Evolutionary conservation across 2,329 filamentous ascomycete species (phyloP), one percentile per base, ranked within the genome.

Genomic region (Ophiostoma angusticollis): DNA sequence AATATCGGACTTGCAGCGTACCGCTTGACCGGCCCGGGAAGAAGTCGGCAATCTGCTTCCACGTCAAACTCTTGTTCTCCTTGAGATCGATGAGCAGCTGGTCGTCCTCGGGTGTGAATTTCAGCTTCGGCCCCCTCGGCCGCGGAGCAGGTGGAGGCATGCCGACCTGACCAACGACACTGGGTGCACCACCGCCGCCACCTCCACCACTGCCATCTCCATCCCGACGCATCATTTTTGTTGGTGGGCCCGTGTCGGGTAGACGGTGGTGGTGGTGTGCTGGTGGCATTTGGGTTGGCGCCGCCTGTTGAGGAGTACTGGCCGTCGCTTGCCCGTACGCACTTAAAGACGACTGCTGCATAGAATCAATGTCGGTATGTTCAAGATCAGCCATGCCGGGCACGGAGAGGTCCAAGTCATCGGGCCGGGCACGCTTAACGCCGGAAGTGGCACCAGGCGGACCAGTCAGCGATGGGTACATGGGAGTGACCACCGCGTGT

Each of bases 31-130:
- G 71, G 2, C 86, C 87, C 1, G 87, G 87, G 51, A 95, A 95
- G 61, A 94, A 94, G 54, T 94, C 87, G 41, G 86, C 84, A 53
- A 95, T 95, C 65, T 95, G 87, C 62, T 93, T 94, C 87, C 87
- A 95, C 5, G 87, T 93, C 55, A 95, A 67, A 54, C 84, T 87
- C 59, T 91, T 93, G 54, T 91, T 87, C 61, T 95, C 87, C 59
- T 95, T 95, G 45, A 95, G 65, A 54, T 93, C 84, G 41, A 94
- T 79, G 39, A 95, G 68, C 34, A 93, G 64, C 49, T 83, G 78
- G 58, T 95, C 87, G 55, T 95, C 87, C 58, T 93, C 86, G 9
- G 84, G 78, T 1, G 86, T 94, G 55, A 95, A 95, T 60, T 94
- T 94, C 50, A 93, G 68, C 62, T 94, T 95, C 6, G 86, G 86